Conservation (phyloP, 352 stramenopile genomes). For the Phytopythium helicoides region DNA sequence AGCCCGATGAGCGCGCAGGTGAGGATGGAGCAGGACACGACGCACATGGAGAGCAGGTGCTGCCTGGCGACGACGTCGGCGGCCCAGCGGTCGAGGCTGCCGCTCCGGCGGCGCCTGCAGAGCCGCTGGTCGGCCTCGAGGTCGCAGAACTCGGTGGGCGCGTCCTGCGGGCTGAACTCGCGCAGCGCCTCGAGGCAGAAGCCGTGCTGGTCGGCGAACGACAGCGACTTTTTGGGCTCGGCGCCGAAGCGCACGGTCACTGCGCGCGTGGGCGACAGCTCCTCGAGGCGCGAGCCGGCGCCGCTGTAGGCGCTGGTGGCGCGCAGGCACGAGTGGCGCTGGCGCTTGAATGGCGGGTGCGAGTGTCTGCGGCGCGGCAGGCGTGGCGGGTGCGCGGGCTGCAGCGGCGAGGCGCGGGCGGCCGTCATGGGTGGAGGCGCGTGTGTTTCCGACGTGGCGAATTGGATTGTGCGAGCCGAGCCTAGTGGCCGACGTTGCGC, state of each 20-base stretch:
- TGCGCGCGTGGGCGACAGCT: constrained; percentile 27
- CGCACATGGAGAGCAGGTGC: constrained; percentile 51
- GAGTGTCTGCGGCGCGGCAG: constrained; percentile 9
- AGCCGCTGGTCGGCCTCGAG: constrained; percentile 17
- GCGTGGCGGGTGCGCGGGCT: constrained; percentile 14
- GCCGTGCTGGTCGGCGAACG: constrained; percentile 58
- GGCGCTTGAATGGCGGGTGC: constrained; percentile 5
- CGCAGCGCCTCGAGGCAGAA: constrained; percentile 35
- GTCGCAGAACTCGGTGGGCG: constrained; percentile 45
- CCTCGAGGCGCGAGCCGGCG: constrained; percentile 20
- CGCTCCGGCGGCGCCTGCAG: constrained; percentile 22
- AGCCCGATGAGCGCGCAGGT: constrained; percentile 37
- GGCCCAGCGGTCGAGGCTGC: constrained; percentile 28
- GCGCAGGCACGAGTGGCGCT: constrained; percentile 37
- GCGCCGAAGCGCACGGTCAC: constrained; percentile 32
- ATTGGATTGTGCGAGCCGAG: too few species aligned
- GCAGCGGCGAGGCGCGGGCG: constrained; percentile 1
- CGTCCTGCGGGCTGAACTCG: constrained; percentile 42
- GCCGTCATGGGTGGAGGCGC: constrained; percentile 33
- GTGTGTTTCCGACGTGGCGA: not conserved
- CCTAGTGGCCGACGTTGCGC: too few species aligned
- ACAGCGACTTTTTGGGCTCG: constrained; percentile 49
- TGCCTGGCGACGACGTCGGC: constrained; percentile 36
- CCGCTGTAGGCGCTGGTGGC: constrained; percentile 48
- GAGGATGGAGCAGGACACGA: constrained; percentile 51